Evolutionary conservation across 768 basidiomycete species (phyloP).

Genomic region (Clavaria fumosa): DNA sequence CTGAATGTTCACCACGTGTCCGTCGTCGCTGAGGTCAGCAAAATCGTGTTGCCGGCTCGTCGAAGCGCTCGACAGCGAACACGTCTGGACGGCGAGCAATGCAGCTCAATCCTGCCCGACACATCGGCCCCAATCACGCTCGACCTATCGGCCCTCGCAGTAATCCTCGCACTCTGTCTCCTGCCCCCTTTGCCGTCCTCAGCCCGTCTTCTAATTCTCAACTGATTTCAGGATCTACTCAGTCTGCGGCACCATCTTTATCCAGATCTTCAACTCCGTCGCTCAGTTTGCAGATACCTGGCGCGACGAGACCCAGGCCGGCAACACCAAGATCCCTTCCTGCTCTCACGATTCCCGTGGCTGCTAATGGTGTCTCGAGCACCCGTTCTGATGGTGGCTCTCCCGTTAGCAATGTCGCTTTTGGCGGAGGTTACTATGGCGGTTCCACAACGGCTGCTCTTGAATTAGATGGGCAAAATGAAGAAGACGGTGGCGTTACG

Average conservation of each 20-base stretch:
- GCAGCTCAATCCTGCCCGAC: too few relatives aligned
- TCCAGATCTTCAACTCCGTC: slow-evolving; percentile 20
- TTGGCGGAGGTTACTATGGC: slow-evolving; percentile 27
- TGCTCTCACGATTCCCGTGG: slow-evolving; percentile 17
- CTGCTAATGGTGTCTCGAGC: slow-evolving; percentile 11
- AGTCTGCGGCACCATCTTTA: slow-evolving; percentile 5
- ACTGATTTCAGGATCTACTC: slow-evolving; percentile 13
- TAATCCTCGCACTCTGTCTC: slow-evolving; percentile 10
- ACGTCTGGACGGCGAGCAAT: too few relatives aligned
- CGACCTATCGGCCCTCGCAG: slow-evolving; percentile 24
- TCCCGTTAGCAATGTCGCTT: slow-evolving; percentile 15
- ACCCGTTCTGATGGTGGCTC: slow-evolving; percentile 6
- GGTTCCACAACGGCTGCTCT: slow-evolving; percentile 17
- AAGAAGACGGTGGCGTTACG: slow-evolving; percentile 25
- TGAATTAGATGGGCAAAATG: slow-evolving; percentile 13
- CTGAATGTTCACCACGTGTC: too few relatives aligned
- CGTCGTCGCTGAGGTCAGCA: too few relatives aligned
- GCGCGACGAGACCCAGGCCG: slow-evolving; percentile 13
- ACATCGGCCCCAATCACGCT: too few relatives aligned
- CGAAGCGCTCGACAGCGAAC: too few relatives aligned
- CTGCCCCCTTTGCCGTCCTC: slow-evolving; percentile 13
- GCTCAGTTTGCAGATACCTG: slow-evolving; percentile 17
- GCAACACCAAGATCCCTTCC: slow-evolving; percentile 20
- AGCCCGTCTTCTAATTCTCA: slow-evolving; percentile 19
- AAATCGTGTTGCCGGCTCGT: too few relatives aligned